Percentiles rank a stretch among this genome's conserved stretches.
These are phyloP conservation scores for Talaromyces sp. DNA, from an alignment of 2,329 filamentous ascomycete genomes.

Conservation along the genomic window DNA sequence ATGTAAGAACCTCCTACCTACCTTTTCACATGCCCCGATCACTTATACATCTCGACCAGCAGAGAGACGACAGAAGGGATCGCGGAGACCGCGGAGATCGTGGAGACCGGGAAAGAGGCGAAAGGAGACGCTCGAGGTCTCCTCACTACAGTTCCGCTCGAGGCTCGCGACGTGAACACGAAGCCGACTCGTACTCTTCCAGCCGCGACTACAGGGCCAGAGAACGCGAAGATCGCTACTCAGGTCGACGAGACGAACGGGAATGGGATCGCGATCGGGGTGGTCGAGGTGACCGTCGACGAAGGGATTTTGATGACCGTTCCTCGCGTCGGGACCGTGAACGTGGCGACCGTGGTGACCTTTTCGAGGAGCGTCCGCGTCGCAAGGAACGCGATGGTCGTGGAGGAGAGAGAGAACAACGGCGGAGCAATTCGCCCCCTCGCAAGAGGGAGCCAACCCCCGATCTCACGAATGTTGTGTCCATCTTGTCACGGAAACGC, in stretches of 20 bases:
- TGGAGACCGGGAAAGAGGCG: slow-evolving; percentile 44
- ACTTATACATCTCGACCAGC: slow-evolving; percentile 15
- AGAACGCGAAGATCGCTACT: slow-evolving; percentile 89
- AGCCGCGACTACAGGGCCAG: slow-evolving; percentile 89
- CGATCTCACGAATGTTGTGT: slow-evolving; percentile 80
- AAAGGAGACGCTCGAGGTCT: slow-evolving; percentile 77
- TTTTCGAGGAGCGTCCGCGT: slow-evolving; percentile 25
- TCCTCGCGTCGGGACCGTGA: slow-evolving; percentile 51
- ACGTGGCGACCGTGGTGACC: slow-evolving; percentile 45
- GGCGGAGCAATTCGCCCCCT: slow-evolving; percentile 72
- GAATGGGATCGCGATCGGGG: slow-evolving; percentile 71
- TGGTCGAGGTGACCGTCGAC: slow-evolving; percentile 23
- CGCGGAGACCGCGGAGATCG: slow-evolving; percentile 1
- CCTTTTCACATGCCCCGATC: slow-evolving; percentile 19
- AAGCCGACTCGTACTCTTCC: slow-evolving; percentile 82
- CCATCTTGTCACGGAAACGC: slow-evolving; percentile 79
- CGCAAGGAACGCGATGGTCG: slow-evolving; percentile 41
- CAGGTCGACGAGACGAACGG: slow-evolving; percentile 65
- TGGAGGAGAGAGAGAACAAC: slow-evolving; percentile 42
- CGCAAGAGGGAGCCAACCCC: slow-evolving; percentile 95
- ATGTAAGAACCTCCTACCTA: slow-evolving; percentile 36
- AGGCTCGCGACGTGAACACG: slow-evolving; percentile 60
- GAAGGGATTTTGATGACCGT: slow-evolving; percentile 63
- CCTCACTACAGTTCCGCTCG: slow-evolving; percentile 65
- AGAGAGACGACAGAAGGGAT: slow-evolving; percentile 43